Percentiles rank a stretch among this genome's conserved stretches.
These are phyloP conservation scores for Sporothrix euskadiensis DNA, from an alignment of 2,329 filamentous ascomycete species.

Conservation along the genomic window DNA sequence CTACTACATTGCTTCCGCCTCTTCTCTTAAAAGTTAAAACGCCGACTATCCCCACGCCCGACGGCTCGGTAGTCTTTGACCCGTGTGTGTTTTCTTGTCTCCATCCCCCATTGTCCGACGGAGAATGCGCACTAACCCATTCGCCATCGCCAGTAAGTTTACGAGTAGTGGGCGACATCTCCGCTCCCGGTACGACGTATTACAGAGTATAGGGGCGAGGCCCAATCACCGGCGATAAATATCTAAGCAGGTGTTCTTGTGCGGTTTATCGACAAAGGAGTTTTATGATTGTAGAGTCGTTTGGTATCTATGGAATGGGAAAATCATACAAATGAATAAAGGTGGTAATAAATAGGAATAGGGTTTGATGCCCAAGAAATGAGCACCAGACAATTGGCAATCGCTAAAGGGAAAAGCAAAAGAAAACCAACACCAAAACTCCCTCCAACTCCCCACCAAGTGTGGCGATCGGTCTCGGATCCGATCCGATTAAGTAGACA, in stretches of 20 bases:
- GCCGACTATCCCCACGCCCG: neutral
- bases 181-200: neutral
- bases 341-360: neutral
- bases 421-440: neutral
- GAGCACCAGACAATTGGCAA: neutral
- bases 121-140: neutral
- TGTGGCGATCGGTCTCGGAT: neutral
- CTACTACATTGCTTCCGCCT: neutral
- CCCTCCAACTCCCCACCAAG: neutral
- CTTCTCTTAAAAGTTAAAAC: neutral
- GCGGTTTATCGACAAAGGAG: neutral
- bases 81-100: neutral
- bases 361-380: neutral
- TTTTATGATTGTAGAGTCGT: neutral
- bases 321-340: neutral
- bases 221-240: neutral
- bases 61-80: slow-evolving; percentile 9
- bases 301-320: neutral
- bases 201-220: neutral
- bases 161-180: neutral
- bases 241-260: neutral
- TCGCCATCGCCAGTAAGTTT: neutral
- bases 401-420: neutral
- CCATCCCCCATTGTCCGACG: neutral
- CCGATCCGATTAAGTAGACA: neutral